Percentiles rank a stretch among this genome's conserved stretches.
phyloP scores from a whole-genome alignment of 2,329 filamentous ascomycete genomes.

The Thelonectria olida region DNA sequence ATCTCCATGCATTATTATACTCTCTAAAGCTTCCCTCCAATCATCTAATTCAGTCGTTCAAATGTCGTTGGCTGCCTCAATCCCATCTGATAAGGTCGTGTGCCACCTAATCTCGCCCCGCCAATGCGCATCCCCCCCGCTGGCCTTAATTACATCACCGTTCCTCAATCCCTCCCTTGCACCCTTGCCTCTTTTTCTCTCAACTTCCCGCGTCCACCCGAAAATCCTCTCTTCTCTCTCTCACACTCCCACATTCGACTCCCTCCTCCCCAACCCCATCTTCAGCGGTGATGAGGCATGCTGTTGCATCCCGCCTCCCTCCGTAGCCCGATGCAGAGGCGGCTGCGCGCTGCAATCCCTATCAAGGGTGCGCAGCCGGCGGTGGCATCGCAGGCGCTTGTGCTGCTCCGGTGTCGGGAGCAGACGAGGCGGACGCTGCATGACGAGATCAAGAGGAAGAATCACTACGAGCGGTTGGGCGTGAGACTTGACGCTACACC shows the following conservation, averaged over 20 bases:
- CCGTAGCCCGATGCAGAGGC: slow-evolving; percentile 32
- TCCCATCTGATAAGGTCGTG: neutral
- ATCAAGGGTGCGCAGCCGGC: slow-evolving; percentile 23
- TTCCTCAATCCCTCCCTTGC: neutral
- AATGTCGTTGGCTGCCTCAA: neutral
- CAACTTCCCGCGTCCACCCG: neutral
- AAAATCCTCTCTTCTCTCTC: neutral
- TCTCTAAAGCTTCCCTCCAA: neutral
- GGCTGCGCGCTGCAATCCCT: slow-evolving; percentile 34
- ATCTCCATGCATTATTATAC: neutral
- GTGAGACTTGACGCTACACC: slow-evolving; percentile 75
- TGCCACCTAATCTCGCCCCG: neutral
- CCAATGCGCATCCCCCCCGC: neutral
- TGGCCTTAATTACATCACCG: neutral
- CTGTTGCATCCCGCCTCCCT: slow-evolving; percentile 54
- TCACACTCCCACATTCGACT: neutral
- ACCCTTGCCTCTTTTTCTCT: neutral
- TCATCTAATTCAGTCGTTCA: neutral
- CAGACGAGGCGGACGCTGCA: slow-evolving; percentile 26
- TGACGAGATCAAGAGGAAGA: slow-evolving; percentile 49
- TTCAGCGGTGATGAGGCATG: slow-evolving; percentile 67
- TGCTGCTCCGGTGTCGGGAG: slow-evolving; percentile 35
- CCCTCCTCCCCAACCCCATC: neutral
- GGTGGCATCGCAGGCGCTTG: slow-evolving; percentile 8
- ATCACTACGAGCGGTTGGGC: slow-evolving; percentile 85